Conservation (phyloP, 148 eudicot genomes). For the Amaranthus cruentus region DNA sequence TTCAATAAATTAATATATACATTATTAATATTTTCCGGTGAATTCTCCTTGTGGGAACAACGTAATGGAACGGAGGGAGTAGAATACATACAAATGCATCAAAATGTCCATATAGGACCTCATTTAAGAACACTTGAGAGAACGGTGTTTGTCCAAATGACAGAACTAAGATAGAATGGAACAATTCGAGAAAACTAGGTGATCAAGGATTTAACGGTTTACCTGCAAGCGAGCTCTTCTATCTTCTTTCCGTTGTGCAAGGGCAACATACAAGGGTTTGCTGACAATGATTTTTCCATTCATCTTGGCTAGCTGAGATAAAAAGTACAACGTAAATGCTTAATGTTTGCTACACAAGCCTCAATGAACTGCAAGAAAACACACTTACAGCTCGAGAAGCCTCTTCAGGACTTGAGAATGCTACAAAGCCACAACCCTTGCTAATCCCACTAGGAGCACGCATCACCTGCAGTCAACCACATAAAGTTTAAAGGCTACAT, state of each 20-base stretch:
- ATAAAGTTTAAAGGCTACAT: not conserved
- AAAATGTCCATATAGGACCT: too few relatives aligned
- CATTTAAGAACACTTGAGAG: too few relatives aligned
- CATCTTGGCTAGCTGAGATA: conserved; percentile 67
- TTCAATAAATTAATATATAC: too few relatives aligned
- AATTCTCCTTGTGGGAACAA: too few relatives aligned
- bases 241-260: conserved; percentile 85
- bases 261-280: conserved; percentile 89
- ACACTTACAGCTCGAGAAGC: conserved; percentile 72
- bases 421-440: conserved; percentile 80
- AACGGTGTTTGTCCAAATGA: too few relatives aligned
- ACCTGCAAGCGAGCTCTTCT: conserved; percentile 87
- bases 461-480: conserved; percentile 48
- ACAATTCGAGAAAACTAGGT: too few relatives aligned
- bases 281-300: conserved; percentile 73
- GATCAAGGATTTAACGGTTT: not conserved
- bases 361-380: not conserved
- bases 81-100: too few relatives aligned
- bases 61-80: too few relatives aligned
- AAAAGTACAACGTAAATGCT: not conserved
- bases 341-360: not conserved
- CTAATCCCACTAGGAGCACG: conserved; percentile 77
- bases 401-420: conserved; percentile 66
- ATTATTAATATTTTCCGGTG: too few relatives aligned
- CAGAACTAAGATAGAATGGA: too few relatives aligned